Evolutionary conservation across 139 green algal genomes (phyloP).

Genomic region (Eudorina sp.): DNA sequence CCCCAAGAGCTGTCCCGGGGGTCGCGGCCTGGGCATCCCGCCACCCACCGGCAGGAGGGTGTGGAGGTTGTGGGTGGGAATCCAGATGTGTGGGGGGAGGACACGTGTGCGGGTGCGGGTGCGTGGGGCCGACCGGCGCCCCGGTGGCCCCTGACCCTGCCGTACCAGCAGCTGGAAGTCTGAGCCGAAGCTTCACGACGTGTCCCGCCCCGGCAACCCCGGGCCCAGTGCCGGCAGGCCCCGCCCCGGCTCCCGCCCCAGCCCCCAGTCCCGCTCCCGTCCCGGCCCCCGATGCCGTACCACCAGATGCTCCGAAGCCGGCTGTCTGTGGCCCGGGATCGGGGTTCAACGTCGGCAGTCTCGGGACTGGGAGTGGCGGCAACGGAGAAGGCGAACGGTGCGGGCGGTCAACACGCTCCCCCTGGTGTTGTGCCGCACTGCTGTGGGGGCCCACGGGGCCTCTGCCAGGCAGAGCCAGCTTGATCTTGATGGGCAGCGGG

Average conservation of each 20-base stretch:
- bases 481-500: constrained; percentile 5
- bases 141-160: neutral
- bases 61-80: neutral
- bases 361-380: neutral
- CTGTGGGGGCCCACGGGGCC: no score
- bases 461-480: neutral
- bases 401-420: neutral
- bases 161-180: neutral
- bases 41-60: no score
- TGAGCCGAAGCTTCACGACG: constrained; percentile 26
- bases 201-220: neutral
- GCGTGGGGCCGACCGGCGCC: neutral
- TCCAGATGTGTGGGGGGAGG: neutral
- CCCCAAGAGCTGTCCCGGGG: no score
- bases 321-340: neutral
- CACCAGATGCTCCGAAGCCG: neutral
- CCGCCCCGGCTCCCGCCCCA: neutral
- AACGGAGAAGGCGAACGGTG: neutral
- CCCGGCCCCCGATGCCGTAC: neutral
- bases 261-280: neutral
- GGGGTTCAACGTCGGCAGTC: neutral
- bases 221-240: neutral
- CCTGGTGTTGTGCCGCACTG: no score
- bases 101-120: neutral
- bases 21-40: no score